A percentile compares a stretch with the other conserved stretches of the same genome.
Conservation (phyloP, 2,329 filamentous ascomycete genomes). For the Calcarisporium arbuscula region DNA sequence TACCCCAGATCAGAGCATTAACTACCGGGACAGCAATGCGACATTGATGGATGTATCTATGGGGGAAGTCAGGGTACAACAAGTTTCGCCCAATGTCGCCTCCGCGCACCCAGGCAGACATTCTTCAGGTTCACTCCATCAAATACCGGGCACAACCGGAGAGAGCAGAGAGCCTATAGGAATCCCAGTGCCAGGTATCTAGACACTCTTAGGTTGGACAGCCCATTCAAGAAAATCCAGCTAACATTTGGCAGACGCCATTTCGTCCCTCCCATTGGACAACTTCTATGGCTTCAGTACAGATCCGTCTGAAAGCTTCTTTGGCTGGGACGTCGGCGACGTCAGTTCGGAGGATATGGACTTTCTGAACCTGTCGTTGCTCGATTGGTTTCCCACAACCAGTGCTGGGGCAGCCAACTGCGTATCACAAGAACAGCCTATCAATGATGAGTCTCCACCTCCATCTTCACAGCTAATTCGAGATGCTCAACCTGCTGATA, state of each 20-base stretch:
- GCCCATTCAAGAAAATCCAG: too few species aligned
- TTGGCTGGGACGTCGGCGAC: slow-evolving; percentile 4
- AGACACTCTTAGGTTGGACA: too few species aligned
- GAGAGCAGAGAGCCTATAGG: too few species aligned
- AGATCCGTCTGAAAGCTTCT: slow-evolving; percentile 5
- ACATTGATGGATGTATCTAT: too few species aligned
- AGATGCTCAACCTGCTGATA: slow-evolving; percentile 5
- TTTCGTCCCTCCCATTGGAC: slow-evolving; percentile 1
- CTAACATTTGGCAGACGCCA: not conserved
- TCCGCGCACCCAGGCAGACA: not conserved
- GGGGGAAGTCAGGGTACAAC: too few species aligned
- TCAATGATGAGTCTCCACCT: not conserved
- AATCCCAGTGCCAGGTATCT: too few species aligned
- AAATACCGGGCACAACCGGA: too few species aligned
- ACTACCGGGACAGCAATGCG: too few species aligned
- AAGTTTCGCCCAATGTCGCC: too few species aligned
- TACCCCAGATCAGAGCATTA: too few species aligned
- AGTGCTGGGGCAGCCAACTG: not conserved
- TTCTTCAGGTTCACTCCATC: too few species aligned
- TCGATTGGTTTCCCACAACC: slow-evolving; percentile 1
- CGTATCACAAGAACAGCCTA: not conserved
- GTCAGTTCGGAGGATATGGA: slow-evolving; percentile 3
- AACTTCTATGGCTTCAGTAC: not conserved
- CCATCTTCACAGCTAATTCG: slow-evolving; percentile 3
- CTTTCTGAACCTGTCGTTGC: not conserved